Evolutionary conservation across 2,329 filamentous ascomycete species (phyloP), one percentile per base, ranked within the genome.

Genomic region (Decorospora gaudefroyi): DNA sequence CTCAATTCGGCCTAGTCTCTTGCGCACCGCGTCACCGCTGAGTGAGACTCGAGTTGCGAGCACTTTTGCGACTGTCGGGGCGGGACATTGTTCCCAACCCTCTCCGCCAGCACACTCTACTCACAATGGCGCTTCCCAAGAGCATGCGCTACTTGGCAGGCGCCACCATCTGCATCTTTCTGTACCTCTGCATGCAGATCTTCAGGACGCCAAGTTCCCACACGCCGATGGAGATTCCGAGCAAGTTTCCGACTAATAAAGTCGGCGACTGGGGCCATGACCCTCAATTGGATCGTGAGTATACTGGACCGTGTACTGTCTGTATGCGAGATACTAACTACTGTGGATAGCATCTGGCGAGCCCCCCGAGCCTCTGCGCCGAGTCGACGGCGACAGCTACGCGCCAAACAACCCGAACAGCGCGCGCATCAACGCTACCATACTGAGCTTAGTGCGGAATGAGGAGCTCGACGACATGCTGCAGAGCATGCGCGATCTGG

Each of bases 361-460:
- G 71, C 92, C 92, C 15, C 81, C 86, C 52, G 91, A 89, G 38
- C 76, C 81, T 10, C 76, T 97, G 56, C 83, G 81, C 64, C 83
- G 89, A 70, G 83, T 86, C 19, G 55, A 70, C 22, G 85, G 84
- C 41, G 78, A 88, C 57, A 86, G 86, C 63, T 97, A 97, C 72
- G 82, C 83, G 38, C 83, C 88, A 38, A 82, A 90, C 64, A 85
- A 86, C 63, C 76, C 81, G 37, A 82, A 90, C 51, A 88, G 86
- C 38, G 84, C 86, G 56, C 88, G 93, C 65, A 93, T 96, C 71
- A 93, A 95, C 70, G 93, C 93, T 46, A 97, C 93, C 3, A 79
- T 99, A 44, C 80, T 99, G 56, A 87, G 90, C 15, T 81, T 99
- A 25, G 93, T 99, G 42, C 86, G 93, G 50, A 99, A 99, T 65